phyloP scores from a whole-genome alignment of 1,284 basidiomycete species.

The Puccinia polysora region DNA sequence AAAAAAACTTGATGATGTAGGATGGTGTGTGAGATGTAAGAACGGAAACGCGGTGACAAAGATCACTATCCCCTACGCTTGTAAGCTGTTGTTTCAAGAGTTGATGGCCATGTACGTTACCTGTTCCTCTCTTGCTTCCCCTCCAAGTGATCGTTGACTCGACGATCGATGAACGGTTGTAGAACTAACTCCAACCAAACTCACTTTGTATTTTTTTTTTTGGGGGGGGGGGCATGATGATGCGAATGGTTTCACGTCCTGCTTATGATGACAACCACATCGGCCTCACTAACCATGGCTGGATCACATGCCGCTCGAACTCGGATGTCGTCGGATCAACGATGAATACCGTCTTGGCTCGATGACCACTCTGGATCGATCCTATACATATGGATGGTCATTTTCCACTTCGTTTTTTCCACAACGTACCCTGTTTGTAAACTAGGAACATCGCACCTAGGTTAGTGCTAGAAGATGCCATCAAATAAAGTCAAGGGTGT shows the following conservation, averaged over 20 bases:
- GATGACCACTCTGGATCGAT: not conserved
- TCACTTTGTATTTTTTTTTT: not conserved
- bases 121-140: slow-evolving; percentile 46
- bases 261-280: no score
- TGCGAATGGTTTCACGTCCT: no score
- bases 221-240: no score
- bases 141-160: not conserved
- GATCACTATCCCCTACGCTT: slow-evolving; percentile 96
- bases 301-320: not conserved
- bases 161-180: not conserved
- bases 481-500: slow-evolving; percentile 41
- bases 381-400: not conserved
- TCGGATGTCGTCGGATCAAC: not conserved
- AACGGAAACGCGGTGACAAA: slow-evolving; percentile 92
- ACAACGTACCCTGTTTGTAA: not conserved
- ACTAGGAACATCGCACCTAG: slow-evolving; percentile 56
- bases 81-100: slow-evolving; percentile 95
- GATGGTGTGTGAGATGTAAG: slow-evolving; percentile 64
- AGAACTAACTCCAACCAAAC: not conserved
- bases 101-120: slow-evolving; percentile 55
- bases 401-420: slow-evolving; percentile 49
- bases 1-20: not conserved
- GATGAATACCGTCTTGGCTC: not conserved
- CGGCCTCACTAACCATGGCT: not conserved
- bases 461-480: slow-evolving; percentile 53